A percentile compares a stretch with the other conserved stretches of the same genome.
Evolutionary conservation across 345 rosid species (phyloP).

Genomic region (Dipteronia dyeriana): DNA sequence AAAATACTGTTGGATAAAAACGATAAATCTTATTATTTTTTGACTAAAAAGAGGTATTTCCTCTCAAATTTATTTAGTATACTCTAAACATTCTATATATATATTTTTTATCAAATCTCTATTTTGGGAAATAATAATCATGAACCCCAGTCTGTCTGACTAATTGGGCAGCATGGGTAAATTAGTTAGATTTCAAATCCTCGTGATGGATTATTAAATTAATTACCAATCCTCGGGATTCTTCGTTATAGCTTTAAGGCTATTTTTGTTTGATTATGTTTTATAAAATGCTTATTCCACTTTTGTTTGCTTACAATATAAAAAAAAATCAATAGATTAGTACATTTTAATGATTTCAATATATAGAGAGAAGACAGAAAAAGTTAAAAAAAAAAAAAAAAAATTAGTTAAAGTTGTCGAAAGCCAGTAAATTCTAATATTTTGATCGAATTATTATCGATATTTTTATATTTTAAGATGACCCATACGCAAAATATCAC

Average conservation of each 20-base stretch:
- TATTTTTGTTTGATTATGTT: neutral
- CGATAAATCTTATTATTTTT: too few relatives aligned
- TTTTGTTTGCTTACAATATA: slow-evolving; percentile 1
- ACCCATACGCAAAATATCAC: too few relatives aligned
- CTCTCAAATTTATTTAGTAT: neutral
- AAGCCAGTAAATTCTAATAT: too few relatives aligned
- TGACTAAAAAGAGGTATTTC: too few relatives aligned
- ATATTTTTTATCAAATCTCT: neutral
- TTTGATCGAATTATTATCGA: too few relatives aligned
- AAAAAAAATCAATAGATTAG: neutral
- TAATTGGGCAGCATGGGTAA: neutral
- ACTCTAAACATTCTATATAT: neutral
- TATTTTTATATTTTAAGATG: too few relatives aligned
- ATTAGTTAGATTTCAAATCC: too few relatives aligned
- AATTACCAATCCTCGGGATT: slow-evolving; percentile 12
- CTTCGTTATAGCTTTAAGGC: neutral
- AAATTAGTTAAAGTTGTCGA: too few relatives aligned
- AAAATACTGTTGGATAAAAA: too few relatives aligned
- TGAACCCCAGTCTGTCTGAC: neutral
- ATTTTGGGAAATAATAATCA: neutral
- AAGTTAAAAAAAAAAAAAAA: too few relatives aligned
- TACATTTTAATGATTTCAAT: neutral
- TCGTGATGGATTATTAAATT: too few relatives aligned
- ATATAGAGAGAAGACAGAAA: too few relatives aligned
- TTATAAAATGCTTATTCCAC: neutral